Conservation (phyloP, 176 grass and related monocot species). For the Elaeis guineensis region DNA sequence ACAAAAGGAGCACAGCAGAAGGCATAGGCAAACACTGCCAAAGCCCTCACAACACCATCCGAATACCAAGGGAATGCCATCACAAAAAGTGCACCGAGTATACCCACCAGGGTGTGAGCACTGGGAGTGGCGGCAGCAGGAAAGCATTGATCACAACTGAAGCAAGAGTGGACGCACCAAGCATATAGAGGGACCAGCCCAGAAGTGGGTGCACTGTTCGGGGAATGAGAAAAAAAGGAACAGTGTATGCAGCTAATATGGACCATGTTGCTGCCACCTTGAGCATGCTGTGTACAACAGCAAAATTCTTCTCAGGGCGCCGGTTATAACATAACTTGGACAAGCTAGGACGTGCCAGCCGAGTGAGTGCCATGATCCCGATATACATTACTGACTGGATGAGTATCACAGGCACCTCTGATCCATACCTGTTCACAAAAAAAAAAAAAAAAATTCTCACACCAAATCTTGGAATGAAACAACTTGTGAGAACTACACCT, state of each 20-base stretch:
- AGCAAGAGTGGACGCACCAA: constrained; percentile 55
- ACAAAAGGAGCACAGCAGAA: constrained; percentile 51
- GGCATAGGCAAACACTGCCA: constrained; percentile 50
- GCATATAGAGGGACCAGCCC: constrained; percentile 76
- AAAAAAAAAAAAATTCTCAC: neutral
- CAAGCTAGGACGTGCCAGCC: constrained; percentile 57
- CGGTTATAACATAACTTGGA: constrained; percentile 67
- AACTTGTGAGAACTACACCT: too few species aligned
- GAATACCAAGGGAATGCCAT: constrained; percentile 98
- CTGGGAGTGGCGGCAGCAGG: constrained; percentile 51
- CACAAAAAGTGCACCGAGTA: constrained; percentile 43
- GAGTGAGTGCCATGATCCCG: constrained; percentile 47
- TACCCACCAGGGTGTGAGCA: constrained; percentile 47
- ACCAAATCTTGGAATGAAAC: too few species aligned
- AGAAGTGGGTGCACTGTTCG: constrained; percentile 78
- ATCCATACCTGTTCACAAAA: constrained; percentile 41
- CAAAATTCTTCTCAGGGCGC: constrained; percentile 55
- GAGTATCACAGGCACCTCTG: constrained; percentile 69
- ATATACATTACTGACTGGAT: constrained; percentile 62
- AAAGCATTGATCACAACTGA: constrained; percentile 56
- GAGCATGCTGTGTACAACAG: constrained; percentile 52
- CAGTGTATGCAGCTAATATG: constrained; percentile 46
- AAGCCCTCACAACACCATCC: constrained; percentile 59
- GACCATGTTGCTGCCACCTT: constrained; percentile 44
- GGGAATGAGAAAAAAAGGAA: constrained; percentile 87